These are phyloP conservation scores for Talaromyces atroroseus DNA, from an alignment of 2,329 filamentous ascomycete species.

Conservation along the genomic window DNA sequence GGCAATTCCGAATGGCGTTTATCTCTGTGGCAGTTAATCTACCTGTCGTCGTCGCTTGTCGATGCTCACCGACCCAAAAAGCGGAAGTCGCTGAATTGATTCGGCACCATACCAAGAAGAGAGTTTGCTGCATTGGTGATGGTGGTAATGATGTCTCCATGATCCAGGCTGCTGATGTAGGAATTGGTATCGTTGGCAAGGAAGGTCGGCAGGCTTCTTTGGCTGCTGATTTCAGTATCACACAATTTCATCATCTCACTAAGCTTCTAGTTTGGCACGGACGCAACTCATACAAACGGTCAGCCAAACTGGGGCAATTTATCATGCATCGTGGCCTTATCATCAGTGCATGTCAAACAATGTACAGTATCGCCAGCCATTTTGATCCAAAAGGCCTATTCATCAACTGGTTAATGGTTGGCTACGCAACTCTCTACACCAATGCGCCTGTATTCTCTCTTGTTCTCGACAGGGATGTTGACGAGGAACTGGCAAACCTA, in stretches of 20 bases:
- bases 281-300: slow-evolving; percentile 92
- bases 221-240: slow-evolving; percentile 93
- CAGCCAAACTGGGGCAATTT: slow-evolving; percentile 92
- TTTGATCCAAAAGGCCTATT: slow-evolving; percentile 95
- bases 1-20: slow-evolving; percentile 76
- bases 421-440: slow-evolving; percentile 94
- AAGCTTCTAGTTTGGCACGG: slow-evolving; percentile 99
- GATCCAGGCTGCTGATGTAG: slow-evolving; percentile 97
- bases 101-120: slow-evolving; percentile 84
- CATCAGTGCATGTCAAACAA: slow-evolving; percentile 91
- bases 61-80: slow-evolving; percentile 95
- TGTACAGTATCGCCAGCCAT: slow-evolving; percentile 88
- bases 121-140: slow-evolving; percentile 95
- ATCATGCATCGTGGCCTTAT: slow-evolving; percentile 96
- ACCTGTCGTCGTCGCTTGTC: slow-evolving; percentile 89
- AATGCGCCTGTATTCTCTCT: slow-evolving; percentile 88
- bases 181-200: slow-evolving; percentile 96
- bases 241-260: slow-evolving; percentile 89
- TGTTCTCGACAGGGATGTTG: slow-evolving; percentile 90
- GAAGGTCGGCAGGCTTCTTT: slow-evolving; percentile 92
- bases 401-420: slow-evolving; percentile 93
- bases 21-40: slow-evolving; percentile 81
- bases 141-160: slow-evolving; percentile 98
- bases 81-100: slow-evolving; percentile 90
- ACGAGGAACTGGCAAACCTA: slow-evolving; percentile 85